A percentile compares a stretch with the other conserved stretches of the same genome.
These are phyloP conservation scores for Trypanosoma rangeli DNA, from an alignment of 208 protist species.

Conservation along the genomic window DNA sequence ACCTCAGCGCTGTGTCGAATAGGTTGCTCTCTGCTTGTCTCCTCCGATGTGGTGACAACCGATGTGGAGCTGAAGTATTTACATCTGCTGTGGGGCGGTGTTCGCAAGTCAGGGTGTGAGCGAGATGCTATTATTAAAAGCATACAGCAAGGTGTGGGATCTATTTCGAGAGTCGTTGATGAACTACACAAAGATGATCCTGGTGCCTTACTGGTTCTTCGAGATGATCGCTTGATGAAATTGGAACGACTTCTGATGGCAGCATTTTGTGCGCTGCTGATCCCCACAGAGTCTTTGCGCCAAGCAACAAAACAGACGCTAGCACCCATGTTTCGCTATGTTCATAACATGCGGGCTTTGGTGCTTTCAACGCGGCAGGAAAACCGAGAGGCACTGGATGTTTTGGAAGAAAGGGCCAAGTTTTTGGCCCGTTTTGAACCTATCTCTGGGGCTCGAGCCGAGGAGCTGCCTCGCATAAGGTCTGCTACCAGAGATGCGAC, in stretches of 20 bases:
- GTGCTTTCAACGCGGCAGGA: slow-evolving; percentile 81
- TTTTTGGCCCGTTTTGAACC: slow-evolving; percentile 87
- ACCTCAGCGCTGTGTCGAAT: slow-evolving; percentile 73
- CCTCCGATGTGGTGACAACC: slow-evolving; percentile 26
- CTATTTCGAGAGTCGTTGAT: slow-evolving; percentile 62
- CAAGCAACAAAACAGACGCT: slow-evolving; percentile 42
- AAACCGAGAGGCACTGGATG: slow-evolving; percentile 44
- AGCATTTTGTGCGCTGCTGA: slow-evolving; percentile 72
- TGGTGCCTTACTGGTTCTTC: slow-evolving; percentile 64
- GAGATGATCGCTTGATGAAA: slow-evolving; percentile 65
- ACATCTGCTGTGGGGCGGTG: slow-evolving; percentile 57
- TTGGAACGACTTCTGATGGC: slow-evolving; percentile 84
- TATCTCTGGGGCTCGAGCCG: slow-evolving; percentile 28
- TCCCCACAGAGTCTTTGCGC: slow-evolving; percentile 55
- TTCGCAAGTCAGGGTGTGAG: slow-evolving; percentile 56
- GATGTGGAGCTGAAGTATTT: slow-evolving; percentile 39
- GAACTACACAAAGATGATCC: slow-evolving; percentile 70
- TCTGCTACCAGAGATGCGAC: slow-evolving; percentile 23
- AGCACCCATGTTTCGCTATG: slow-evolving; percentile 55
- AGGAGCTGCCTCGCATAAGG: slow-evolving; percentile 11
- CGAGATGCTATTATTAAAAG: slow-evolving; percentile 82
- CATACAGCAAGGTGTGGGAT: slow-evolving; percentile 78
- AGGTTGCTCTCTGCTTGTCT: slow-evolving; percentile 65
- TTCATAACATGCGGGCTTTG: slow-evolving; percentile 76
- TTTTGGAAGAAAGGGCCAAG: slow-evolving; percentile 57